These are phyloP conservation scores for Neurospora sp. DNA, from an alignment of 495 filamentous ascomycete genomes.

Conservation along the genomic window DNA sequence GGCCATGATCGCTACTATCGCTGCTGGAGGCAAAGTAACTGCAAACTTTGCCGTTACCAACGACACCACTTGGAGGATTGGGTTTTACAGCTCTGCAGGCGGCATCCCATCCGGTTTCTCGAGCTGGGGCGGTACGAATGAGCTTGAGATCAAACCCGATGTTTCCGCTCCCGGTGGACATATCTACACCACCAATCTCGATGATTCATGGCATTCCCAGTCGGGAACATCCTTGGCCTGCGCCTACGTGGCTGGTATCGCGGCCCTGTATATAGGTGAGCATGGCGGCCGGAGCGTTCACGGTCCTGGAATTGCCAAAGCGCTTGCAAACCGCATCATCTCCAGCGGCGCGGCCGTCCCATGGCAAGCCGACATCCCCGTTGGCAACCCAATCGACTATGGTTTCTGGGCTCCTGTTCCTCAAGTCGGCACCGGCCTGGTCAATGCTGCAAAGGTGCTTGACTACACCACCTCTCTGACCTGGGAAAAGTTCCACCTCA, in stretches of 20 bases:
- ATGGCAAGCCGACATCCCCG: conserved; percentile 29
- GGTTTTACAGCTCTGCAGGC: conserved; percentile 16
- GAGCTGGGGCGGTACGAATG: conserved; percentile 37
- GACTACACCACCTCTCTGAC: conserved; percentile 28
- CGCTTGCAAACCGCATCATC: conserved; percentile 28
- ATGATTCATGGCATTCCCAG: conserved; percentile 27
- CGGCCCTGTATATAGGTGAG: conserved; percentile 31
- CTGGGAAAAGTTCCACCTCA: conserved; percentile 30
- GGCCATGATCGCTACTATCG: conserved; percentile 17
- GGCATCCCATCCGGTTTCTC: conserved; percentile 28
- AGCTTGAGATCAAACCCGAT: conserved; percentile 35
- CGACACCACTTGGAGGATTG: conserved; percentile 15
- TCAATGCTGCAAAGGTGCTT: conserved; percentile 35
- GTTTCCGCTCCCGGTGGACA: conserved; percentile 36
- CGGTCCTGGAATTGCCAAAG: conserved; percentile 25
- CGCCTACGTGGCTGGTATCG: conserved; percentile 39
- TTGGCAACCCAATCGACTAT: conserved; percentile 14
- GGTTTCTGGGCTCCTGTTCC: conserved; percentile 27
- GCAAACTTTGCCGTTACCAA: conserved; percentile 17
- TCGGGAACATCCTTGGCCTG: conserved; percentile 44
- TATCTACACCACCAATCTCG: conserved; percentile 36
- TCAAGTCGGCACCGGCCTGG: conserved; percentile 37
- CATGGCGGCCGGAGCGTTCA: conserved; percentile 23
- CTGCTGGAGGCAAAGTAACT: conserved; percentile 18
- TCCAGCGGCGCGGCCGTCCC: conserved; percentile 28